Evolutionary conservation across 2,329 filamentous ascomycete species (phyloP), one percentile per base, ranked within the genome.

Genomic region (Aspergillus aculeatus): DNA sequence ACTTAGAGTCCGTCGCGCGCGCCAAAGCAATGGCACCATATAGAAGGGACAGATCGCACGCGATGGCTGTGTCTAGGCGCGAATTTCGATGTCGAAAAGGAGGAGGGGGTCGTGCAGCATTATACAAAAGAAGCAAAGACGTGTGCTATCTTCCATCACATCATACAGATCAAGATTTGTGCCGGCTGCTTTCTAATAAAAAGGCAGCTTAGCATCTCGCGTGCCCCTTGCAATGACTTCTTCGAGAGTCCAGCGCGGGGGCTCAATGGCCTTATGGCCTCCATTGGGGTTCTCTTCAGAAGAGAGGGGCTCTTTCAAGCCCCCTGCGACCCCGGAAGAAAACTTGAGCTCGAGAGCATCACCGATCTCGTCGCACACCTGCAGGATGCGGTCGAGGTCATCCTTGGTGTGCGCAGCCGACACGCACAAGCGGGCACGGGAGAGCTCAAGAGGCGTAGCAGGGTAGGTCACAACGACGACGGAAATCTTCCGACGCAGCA

Each of bases 341-440:
- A 95, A 96, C 80, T 96, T 97, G 73, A 97, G 83, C 76, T 96
- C 91, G 57, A 98, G 80, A 24, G 95, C 84, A 65, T 96, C 90
- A 56, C 92, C 92, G 56, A 96, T 85, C 76, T 97, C 90, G 72
- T 97, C 91, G 71, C 93, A 97, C n/a, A 93, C 94, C 11, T 86
- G 83, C 51, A 98, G 81, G 61, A 97, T 80, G 51, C 92, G 86
- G 75, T 97, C 94, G 69, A 98, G 84, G 75, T 97, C 94, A 49
- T 97, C 93, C 81, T 97, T 97, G 78, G 94, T 97, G 82, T 98
- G 94, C 1, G 94, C 91, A 1, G 94, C 87, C 3, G 91, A 96
- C 50, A 97, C 86, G 74, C 94, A 98, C 84, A 98, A 96, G 32
- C 94, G 89, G 47, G 90, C 94, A 63, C 94, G 89, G 19, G 92